These are phyloP conservation scores for Aspergillus mulundensis DNA, from an alignment of 495 filamentous ascomycete genomes.

Conservation along the genomic window DNA sequence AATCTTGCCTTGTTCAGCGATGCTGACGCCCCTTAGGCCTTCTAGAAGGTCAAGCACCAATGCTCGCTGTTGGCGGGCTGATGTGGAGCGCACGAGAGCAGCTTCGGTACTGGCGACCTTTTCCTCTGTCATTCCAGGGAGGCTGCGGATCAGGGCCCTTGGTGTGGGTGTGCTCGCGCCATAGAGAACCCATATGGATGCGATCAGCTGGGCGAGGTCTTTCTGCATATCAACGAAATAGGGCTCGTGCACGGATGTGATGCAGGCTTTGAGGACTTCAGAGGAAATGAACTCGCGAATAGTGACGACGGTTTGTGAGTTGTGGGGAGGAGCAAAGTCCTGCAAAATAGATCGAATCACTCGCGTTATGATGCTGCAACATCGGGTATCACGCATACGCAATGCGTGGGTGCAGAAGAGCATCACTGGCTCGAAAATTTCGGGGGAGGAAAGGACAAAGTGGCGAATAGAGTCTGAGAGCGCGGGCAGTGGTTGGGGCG, in stretches of 20 bases:
- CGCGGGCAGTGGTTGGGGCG: slow-evolving; percentile 30
- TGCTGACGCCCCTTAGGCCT: slow-evolving; percentile 79
- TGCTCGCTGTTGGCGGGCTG: slow-evolving; percentile 71
- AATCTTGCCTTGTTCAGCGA: slow-evolving; percentile 89
- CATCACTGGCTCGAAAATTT: slow-evolving; percentile 81
- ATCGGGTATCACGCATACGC: slow-evolving; percentile 84
- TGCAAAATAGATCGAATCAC: slow-evolving; percentile 80
- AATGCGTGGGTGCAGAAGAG: slow-evolving; percentile 88
- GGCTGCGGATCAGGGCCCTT: slow-evolving; percentile 48
- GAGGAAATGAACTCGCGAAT: slow-evolving; percentile 89
- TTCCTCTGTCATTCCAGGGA: slow-evolving; percentile 53
- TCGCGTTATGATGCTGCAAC: slow-evolving; percentile 77
- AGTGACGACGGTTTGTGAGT: slow-evolving; percentile 53
- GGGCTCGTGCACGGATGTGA: slow-evolving; percentile 85
- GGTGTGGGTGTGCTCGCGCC: slow-evolving; percentile 53
- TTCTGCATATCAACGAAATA: slow-evolving; percentile 97
- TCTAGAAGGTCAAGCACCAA: slow-evolving; percentile 83
- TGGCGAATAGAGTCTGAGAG: slow-evolving; percentile 56
- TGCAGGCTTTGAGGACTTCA: slow-evolving; percentile 76
- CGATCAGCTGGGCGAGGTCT: slow-evolving; percentile 84
- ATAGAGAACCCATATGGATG: slow-evolving; percentile 75
- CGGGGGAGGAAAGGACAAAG: slow-evolving; percentile 75
- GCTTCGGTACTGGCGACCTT: slow-evolving; percentile 44
- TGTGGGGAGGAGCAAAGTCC: slow-evolving; percentile 59
- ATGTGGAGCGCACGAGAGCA: slow-evolving; percentile 56